Percentiles rank a stretch among this genome's conserved stretches.
Evolutionary conservation across 306 rosid genomes (phyloP).

Genomic region (Prunus mongolica): DNA sequence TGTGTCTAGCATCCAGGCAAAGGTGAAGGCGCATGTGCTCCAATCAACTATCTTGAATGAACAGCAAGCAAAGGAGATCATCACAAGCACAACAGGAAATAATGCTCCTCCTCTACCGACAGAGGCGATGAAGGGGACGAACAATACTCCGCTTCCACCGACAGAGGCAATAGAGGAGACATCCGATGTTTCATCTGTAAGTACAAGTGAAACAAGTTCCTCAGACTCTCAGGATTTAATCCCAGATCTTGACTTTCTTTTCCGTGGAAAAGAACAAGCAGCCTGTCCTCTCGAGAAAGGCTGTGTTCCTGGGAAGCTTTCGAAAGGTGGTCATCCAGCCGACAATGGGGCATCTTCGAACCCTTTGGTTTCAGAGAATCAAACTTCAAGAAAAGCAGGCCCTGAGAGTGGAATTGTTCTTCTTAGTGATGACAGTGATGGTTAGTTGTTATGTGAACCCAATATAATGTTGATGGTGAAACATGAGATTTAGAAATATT

Average conservation of each 20-base stretch:
- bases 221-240: conserved; percentile 37
- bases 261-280: background rate
- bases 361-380: background rate
- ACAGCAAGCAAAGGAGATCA: conserved; percentile 17
- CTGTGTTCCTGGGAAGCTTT: background rate
- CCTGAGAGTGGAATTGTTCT: background rate
- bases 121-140: background rate
- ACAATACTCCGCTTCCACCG: background rate
- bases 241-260: conserved; percentile 2
- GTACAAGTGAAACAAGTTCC: conserved; percentile 33
- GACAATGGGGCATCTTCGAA: background rate
- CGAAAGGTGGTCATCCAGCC: background rate
- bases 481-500: background rate
- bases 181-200: conserved; percentile 39
- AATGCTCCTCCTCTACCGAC: conserved; percentile 16
- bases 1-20: conserved; percentile 4
- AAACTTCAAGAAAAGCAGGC: background rate
- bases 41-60: conserved; percentile 12
- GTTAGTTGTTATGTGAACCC: background rate
- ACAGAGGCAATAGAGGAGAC: background rate
- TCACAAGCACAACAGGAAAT: conserved; percentile 2
- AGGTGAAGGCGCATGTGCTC: background rate
- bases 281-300: background rate
- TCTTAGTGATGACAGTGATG: conserved; percentile 17
- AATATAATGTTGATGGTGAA: background rate